Base-by-base conservation (phyloP, 805 yeast species). In the Suhomyces pyralidae region DNA sequence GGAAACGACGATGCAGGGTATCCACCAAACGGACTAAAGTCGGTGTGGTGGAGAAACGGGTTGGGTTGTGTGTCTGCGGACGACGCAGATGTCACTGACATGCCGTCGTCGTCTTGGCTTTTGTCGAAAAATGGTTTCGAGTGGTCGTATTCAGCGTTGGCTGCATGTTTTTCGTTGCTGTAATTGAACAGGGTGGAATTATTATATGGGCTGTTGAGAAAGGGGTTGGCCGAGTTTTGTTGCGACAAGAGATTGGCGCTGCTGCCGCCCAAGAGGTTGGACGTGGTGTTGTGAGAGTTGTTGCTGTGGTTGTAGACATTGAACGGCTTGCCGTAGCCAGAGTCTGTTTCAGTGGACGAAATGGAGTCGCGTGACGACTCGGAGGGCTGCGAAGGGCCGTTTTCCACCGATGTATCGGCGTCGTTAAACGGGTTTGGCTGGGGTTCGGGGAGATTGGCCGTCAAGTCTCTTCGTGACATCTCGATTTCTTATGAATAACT, bases 1-100 rank as follows among this genome's bases (percentile, higher is more conserved):
- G 99, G 99, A 73, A 93, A 93, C 4, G 90, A 84, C 15, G 91
- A 79, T 7, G 97, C 96, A 0, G 99, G 98, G 69, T 89, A 93
- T 14, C 98, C 98, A 49, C 98, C 99, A 72, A 93, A 93, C 2
- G 98, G 99, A 46, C 88, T 83, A 58, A 85, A 84, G 62, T 87
- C 94, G 20, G 70, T 61, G 20, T 84, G 80, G 61, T 79, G 84
- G 15, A 65, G 59, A 46, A 73, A 68, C 6, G 75, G 74, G 52
- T 64, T 66, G 7, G 63, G 49, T 17, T 63, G 51, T 14, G 61
- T 58, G 20, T 56, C 60, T 40, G 57, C 58, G 3, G 66, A 58
- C 22, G 59, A 57, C 14, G 68, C 56, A 15, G 42, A 38, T 25
- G 28, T 14, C 42, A 38, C 24, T 24, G 42, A 38, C 42, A 36